These are phyloP conservation scores for Dysphania ambrosioides DNA, from an alignment of 148 eudicot genomes.

Conservation along the genomic window DNA sequence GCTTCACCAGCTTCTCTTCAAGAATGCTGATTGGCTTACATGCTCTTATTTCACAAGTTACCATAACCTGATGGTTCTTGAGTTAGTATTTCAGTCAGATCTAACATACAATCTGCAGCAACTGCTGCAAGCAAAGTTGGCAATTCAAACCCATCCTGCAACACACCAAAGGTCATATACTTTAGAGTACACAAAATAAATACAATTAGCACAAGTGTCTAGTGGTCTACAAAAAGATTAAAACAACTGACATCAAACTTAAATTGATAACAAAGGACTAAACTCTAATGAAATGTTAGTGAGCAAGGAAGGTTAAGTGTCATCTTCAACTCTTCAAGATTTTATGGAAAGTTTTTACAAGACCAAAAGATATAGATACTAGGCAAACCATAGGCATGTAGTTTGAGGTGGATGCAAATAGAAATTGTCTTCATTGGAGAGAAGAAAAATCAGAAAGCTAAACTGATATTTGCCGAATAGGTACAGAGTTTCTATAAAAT, in stretches of 20 bases:
- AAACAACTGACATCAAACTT: neutral
- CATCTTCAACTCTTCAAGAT: neutral
- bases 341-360: neutral
- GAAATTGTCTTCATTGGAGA: neutral
- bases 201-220: neutral
- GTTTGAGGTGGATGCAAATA: slow-evolving; percentile 3
- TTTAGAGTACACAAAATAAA: slow-evolving; percentile 1
- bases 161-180: slow-evolving; percentile 40
- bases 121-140: slow-evolving; percentile 83
- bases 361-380: neutral
- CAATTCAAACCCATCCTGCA: slow-evolving; percentile 80
- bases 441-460: neutral
- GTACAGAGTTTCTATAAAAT: neutral
- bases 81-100: slow-evolving; percentile 49
- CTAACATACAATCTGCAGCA: slow-evolving; percentile 73
- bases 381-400: neutral
- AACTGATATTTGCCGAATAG: neutral
- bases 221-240: neutral
- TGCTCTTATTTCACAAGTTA: slow-evolving; percentile 29
- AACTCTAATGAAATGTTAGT: neutral
- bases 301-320: neutral
- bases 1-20: slow-evolving; percentile 32
- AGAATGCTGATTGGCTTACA: slow-evolving; percentile 25
- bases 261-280: neutral
- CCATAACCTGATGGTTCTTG: slow-evolving; percentile 33